Percentiles rank a stretch among this genome's conserved stretches.
Conservation (phyloP, 306 rosid species). For the Malus orientalis region DNA sequence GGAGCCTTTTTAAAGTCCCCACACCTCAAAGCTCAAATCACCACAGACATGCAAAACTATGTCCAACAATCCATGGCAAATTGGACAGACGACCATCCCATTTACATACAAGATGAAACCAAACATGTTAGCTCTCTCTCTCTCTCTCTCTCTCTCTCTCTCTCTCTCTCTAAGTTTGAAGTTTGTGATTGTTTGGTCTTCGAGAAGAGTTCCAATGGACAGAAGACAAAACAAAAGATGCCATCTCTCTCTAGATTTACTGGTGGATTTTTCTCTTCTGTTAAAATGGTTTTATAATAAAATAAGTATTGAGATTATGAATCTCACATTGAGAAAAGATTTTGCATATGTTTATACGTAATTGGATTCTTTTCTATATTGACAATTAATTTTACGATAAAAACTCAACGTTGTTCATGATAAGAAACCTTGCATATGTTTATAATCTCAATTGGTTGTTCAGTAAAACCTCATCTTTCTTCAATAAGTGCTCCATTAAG, state of each 20-base stretch:
- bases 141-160: constrained; percentile 26
- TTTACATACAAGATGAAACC: constrained; percentile 76
- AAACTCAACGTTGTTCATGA: no score
- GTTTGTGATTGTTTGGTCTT: constrained; percentile 16
- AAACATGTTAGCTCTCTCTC: constrained; percentile 55
- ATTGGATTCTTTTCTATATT: no score
- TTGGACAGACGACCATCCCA: constrained; percentile 60
- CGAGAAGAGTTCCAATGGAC: constrained; percentile 17
- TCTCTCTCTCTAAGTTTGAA: constrained; percentile 1
- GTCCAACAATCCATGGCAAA: constrained; percentile 60
- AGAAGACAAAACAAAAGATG: constrained; percentile 34
- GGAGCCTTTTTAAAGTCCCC: constrained; percentile 94
- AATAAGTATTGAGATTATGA: background rate
- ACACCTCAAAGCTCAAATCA: constrained; percentile 72
- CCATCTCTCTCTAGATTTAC: constrained; percentile 22
- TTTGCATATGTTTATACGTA: no score
- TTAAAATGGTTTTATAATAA: constrained; percentile 11
- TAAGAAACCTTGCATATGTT: no score
- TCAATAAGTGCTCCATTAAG: background rate
- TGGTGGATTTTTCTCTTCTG: constrained; percentile 10
- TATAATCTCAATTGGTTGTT: no score
- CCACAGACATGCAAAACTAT: constrained; percentile 67
- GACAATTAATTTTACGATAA: accelerated
- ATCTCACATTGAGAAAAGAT: no score
- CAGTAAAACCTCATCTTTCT: no score